Evolutionary conservation across 2,329 filamentous ascomycete genomes (phyloP).

Genomic region (Neofusicoccum umdonicola): DNA sequence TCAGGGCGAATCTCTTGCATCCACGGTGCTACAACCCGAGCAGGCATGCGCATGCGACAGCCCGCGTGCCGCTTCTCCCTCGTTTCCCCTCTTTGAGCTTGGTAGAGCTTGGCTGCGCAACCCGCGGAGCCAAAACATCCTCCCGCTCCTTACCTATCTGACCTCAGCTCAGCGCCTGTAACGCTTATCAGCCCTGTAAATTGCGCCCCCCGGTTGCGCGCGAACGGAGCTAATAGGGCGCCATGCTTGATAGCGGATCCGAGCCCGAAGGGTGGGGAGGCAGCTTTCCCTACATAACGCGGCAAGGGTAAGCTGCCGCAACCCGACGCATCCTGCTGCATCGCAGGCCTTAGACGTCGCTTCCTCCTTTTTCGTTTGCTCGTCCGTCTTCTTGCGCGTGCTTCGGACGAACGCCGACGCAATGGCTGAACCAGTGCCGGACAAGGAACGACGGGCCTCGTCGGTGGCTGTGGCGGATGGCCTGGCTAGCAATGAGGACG

Average conservation of each 20-base stretch:
- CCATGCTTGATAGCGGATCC: background rate
- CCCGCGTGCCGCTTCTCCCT: background rate
- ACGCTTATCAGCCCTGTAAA: background rate
- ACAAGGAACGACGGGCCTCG: slow-evolving; percentile 5
- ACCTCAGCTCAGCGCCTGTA: background rate
- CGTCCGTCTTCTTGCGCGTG: background rate
- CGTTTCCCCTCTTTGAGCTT: background rate
- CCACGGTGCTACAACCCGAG: background rate
- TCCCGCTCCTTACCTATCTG: background rate
- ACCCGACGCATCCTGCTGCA: background rate
- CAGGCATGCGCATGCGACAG: background rate
- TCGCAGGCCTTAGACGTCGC: too few species aligned
- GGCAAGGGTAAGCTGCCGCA: background rate
- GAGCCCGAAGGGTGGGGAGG: background rate
- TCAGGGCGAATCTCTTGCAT: background rate
- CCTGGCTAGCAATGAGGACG: slow-evolving; percentile 39
- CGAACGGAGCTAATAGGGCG: background rate
- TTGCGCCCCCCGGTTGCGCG: background rate
- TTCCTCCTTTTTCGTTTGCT: background rate
- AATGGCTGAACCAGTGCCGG: background rate
- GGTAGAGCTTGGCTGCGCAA: background rate
- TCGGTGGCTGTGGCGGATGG: slow-evolving; percentile 21
- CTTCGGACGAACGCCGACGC: background rate
- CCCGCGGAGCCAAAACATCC: background rate
- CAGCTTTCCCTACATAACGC: background rate